These are phyloP conservation scores for Moringa oleifera DNA, from an alignment of 345 rosid genomes.

Conservation along the genomic window DNA sequence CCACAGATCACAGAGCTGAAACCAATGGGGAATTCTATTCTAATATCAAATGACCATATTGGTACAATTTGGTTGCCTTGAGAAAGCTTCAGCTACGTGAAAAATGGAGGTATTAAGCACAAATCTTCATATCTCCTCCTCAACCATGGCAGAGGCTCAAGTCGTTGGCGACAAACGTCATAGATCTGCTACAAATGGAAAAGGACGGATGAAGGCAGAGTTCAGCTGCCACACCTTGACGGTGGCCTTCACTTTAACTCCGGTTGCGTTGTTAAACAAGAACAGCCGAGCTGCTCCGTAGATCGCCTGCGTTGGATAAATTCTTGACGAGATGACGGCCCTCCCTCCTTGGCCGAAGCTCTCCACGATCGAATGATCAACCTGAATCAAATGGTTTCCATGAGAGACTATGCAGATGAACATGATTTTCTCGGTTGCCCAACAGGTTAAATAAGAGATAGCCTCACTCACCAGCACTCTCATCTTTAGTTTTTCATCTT, in stretches of 20 bases:
- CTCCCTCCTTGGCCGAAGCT: constrained; percentile 86
- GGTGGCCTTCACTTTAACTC: constrained; percentile 59
- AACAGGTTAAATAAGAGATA: not conserved
- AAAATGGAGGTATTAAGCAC: too few relatives aligned
- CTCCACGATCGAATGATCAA: constrained; percentile 94
- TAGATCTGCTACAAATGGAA: constrained; percentile 23
- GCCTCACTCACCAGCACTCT: constrained; percentile 58
- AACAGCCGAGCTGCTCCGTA: constrained; percentile 68
- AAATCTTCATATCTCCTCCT: too few relatives aligned
- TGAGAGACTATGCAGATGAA: not conserved
- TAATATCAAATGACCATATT: too few relatives aligned
- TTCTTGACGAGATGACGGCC: constrained; percentile 68
- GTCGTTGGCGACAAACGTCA: not conserved
- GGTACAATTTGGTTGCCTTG: too few relatives aligned
- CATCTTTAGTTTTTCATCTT: constrained; percentile 56
- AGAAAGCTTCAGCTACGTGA: too few relatives aligned
- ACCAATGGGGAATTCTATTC: too few relatives aligned
- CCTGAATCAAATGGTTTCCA: constrained; percentile 29
- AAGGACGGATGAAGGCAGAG: constrained; percentile 71
- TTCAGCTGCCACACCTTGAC: constrained; percentile 75
- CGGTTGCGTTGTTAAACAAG: constrained; percentile 83
- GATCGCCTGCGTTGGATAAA: constrained; percentile 87
- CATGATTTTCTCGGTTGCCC: not conserved
- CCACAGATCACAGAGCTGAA: too few relatives aligned
- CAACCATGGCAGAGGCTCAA: too few relatives aligned